Evolutionary conservation across 2,329 filamentous ascomycete species (phyloP), one percentile per base, ranked within the genome.

Genomic region (Ophiostoma populinum): DNA sequence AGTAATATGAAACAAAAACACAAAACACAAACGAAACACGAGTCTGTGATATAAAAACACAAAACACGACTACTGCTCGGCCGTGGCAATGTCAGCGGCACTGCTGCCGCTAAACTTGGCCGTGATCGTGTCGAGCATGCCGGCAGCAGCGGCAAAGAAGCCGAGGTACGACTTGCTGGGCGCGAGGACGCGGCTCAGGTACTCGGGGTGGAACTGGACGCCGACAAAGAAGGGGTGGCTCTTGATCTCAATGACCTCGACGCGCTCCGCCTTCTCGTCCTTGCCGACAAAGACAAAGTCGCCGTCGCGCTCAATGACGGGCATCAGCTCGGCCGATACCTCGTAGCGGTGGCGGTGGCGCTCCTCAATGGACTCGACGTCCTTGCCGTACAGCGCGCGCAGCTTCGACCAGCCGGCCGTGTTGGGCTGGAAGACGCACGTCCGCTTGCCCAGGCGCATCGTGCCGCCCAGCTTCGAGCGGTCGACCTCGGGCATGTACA

Each of bases 121-220:
- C 22, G 50, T 49, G 20, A 61, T 47, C 32, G 51, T 38, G 18
- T 63, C 69, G 31, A 87, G 57, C 49, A 75, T 67, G 11, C 78
- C 79, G 2, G 76, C 69, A 35, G 72, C 72, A 2, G 83, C 80
- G 21, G 85, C 83, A 31, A 93, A 69, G 52, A 93, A 86, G 31
- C 85, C 85, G 16, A 93, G 64, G 56, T 82, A 90, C 1, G 80
- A 75, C 51, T 72, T 72, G 49, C 70, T 77, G 0, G 81, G 81
- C 33, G 70, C 62, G 42, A 92, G 58, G 3, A 90, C 83, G 35
- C 78, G 67, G 45, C 69, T 77, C 34, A 81, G 62, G 51, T 87
- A 92, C 55, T 94, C 85, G 2, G 86, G 83, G 53, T 93, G 85
- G 55, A 79, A 87, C 55, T 93, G 86, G 7, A 90, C 79, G 42